These are phyloP conservation scores for Annulohypoxylon truncatum DNA, from an alignment of 2,329 filamentous ascomycete genomes.

Conservation along the genomic window DNA sequence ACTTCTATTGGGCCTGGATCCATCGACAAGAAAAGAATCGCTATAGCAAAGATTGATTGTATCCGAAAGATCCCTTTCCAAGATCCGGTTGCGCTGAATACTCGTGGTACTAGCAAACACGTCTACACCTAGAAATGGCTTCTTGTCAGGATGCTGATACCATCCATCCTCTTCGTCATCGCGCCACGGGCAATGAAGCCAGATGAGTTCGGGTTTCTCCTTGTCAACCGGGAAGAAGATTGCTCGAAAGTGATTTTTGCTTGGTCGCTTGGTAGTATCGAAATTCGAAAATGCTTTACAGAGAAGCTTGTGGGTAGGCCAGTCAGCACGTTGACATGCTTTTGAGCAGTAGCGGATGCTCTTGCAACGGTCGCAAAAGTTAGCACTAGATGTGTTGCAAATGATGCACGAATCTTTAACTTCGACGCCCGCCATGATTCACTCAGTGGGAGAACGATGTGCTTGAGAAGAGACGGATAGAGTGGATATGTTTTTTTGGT, in stretches of 20 bases:
- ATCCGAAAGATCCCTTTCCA: slow-evolving; percentile 1
- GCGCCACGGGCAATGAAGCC: slow-evolving; percentile 21
- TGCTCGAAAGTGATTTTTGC: slow-evolving; percentile 16
- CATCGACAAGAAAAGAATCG: slow-evolving; percentile 14
- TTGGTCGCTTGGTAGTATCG: slow-evolving; percentile 16
- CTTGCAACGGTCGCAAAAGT: slow-evolving; percentile 22
- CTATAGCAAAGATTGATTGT: slow-evolving; percentile 11
- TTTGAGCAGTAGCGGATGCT: slow-evolving; percentile 27
- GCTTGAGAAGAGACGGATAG: not conserved
- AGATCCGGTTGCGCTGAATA: not conserved
- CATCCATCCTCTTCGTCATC: not conserved
- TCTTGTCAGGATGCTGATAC: slow-evolving; percentile 4
- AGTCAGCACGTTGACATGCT: slow-evolving; percentile 26
- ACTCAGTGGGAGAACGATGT: not conserved
- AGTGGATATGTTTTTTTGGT: not conserved
- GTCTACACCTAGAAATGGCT: slow-evolving; percentile 1
- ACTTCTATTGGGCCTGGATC: slow-evolving; percentile 23
- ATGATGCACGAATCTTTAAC: slow-evolving; percentile 7
- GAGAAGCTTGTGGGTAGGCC: slow-evolving; percentile 30
- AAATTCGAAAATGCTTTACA: slow-evolving; percentile 21
- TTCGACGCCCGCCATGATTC: slow-evolving; percentile 7
- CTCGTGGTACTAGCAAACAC: not conserved
- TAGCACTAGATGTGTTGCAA: slow-evolving; percentile 20
- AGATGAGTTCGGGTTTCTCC: slow-evolving; percentile 18
- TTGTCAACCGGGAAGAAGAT: slow-evolving; percentile 20